phyloP scores from a whole-genome alignment of 106 monocot genomes.

The Acorus gramineus region DNA sequence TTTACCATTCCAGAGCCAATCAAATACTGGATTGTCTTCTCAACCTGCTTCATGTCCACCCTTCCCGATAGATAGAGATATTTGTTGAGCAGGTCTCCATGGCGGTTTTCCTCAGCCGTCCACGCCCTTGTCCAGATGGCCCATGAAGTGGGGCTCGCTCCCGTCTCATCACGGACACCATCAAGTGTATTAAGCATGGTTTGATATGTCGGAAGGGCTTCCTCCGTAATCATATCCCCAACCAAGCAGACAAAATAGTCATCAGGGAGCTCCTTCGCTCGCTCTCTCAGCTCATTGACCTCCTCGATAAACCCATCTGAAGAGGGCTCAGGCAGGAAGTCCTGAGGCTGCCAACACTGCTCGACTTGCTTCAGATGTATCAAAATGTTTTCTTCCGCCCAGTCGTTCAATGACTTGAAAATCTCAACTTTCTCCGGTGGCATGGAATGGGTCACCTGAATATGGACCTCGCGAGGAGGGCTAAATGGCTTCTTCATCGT shows the following conservation, averaged over 20 bases:
- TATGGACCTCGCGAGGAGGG: conserved; percentile 54
- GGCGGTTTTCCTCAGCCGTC: conserved; percentile 63
- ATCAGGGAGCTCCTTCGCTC: conserved; percentile 51
- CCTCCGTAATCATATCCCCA: conserved; percentile 62
- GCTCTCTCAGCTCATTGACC: conserved; percentile 33
- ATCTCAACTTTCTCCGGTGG: conserved; percentile 51
- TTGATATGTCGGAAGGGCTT: conserved; percentile 56
- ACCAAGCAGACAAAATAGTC: conserved; percentile 58
- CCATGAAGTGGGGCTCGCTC: conserved; percentile 56
- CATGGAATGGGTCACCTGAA: conserved; percentile 57
- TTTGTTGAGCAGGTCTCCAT: conserved; percentile 57
- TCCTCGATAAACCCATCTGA: conserved; percentile 39
- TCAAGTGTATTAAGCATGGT: conserved; percentile 63
- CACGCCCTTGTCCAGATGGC: conserved; percentile 58
- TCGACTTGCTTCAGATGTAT: conserved; percentile 47
- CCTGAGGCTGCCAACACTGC: conserved; percentile 65
- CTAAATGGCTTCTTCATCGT: conserved; percentile 30
- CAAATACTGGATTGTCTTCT: conserved; percentile 58
- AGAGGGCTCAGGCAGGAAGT: conserved; percentile 43
- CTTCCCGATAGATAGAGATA: conserved; percentile 53
- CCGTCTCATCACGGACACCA: conserved; percentile 50
- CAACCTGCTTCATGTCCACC: conserved; percentile 54
- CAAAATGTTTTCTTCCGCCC: conserved; percentile 46
- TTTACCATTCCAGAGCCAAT: conserved; percentile 66
- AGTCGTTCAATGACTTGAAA: conserved; percentile 37